These are phyloP conservation scores for Apiotrichum laibachii DNA, from an alignment of 1,284 basidiomycete species.

Conservation along the genomic window DNA sequence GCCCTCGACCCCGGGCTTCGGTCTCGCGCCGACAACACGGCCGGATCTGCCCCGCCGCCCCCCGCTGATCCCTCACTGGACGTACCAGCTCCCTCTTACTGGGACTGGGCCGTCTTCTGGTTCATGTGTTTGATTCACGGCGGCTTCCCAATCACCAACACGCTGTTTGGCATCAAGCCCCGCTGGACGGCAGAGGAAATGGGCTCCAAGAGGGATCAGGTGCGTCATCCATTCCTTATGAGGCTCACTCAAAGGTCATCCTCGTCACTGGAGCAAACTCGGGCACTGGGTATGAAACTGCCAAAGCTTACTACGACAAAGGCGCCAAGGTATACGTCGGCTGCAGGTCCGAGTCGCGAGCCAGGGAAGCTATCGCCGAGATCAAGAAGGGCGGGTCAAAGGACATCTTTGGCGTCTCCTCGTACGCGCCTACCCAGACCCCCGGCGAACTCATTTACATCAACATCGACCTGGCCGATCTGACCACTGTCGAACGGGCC, in stretches of 20 bases:
- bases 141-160: too few relatives aligned
- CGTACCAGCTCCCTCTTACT: too few relatives aligned
- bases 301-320: constrained; percentile 54
- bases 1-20: too few relatives aligned
- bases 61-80: too few relatives aligned
- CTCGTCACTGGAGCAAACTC: constrained; percentile 49
- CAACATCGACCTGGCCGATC: constrained; percentile 60
- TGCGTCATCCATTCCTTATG: too few relatives aligned
- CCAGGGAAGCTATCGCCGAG: constrained; percentile 56
- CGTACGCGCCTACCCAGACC: constrained; percentile 1
- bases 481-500: constrained; percentile 57
- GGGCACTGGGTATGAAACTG: constrained; percentile 41
- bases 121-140: too few relatives aligned
- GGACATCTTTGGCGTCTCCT: constrained; percentile 2
- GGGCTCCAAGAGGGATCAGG: too few relatives aligned
- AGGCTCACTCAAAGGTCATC: constrained; percentile 29
- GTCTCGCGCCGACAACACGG: too few relatives aligned
- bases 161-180: too few relatives aligned
- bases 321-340: constrained; percentile 65
- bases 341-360: constrained; percentile 55
- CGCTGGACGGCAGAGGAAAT: too few relatives aligned
- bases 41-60: too few relatives aligned
- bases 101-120: too few relatives aligned
- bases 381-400: constrained; percentile 51
- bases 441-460: constrained; percentile 37